A percentile compares a stretch with the other conserved stretches of the same genome.
Conservation (phyloP, 1,139 yeast species). For the Candida tropicalis region DNA sequence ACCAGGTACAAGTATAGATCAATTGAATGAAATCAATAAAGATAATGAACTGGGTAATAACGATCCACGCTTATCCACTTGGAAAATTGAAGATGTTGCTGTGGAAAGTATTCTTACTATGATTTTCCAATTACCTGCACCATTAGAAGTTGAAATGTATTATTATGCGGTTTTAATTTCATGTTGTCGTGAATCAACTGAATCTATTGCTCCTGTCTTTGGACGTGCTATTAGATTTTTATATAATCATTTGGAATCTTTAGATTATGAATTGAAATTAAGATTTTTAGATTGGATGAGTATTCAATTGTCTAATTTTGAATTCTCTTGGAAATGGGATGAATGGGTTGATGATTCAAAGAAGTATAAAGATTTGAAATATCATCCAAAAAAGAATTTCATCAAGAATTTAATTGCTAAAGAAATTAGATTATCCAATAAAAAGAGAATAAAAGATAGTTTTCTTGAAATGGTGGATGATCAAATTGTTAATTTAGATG, state of each 20-base stretch:
- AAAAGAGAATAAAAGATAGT: slow-evolving; percentile 71
- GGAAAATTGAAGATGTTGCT: slow-evolving; percentile 91
- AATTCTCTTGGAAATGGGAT: slow-evolving; percentile 97
- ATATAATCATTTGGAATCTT: slow-evolving; percentile 63
- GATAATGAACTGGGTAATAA: slow-evolving; percentile 46
- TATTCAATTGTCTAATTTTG: slow-evolving; percentile 89
- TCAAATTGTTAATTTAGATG: slow-evolving; percentile 40
- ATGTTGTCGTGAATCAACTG: slow-evolving; percentile 85
- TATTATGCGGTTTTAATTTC: slow-evolving; percentile 87
- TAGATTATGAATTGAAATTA: slow-evolving; percentile 76
- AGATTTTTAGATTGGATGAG: slow-evolving; percentile 91
- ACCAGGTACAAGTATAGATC: slow-evolving; percentile 82
- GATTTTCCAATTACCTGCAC: slow-evolving; percentile 72
- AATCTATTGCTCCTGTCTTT: slow-evolving; percentile 91
- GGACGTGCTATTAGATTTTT: slow-evolving; percentile 91
- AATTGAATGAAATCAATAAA: slow-evolving; percentile 44
- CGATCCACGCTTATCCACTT: slow-evolving; percentile 59
- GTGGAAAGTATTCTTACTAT: slow-evolving; percentile 80
- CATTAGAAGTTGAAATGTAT: slow-evolving; percentile 71
- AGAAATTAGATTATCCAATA: slow-evolving; percentile 76
- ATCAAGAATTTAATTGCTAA: slow-evolving; percentile 80
- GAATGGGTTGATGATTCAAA: slow-evolving; percentile 79
- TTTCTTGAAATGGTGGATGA: slow-evolving; percentile 52
- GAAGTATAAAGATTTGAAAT: slow-evolving; percentile 31
- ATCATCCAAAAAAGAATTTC: slow-evolving; percentile 76